Evolutionary conservation across 768 basidiomycete species (phyloP), one percentile per base, ranked within the genome.

Genomic region (Dioszegia hungarica): DNA sequence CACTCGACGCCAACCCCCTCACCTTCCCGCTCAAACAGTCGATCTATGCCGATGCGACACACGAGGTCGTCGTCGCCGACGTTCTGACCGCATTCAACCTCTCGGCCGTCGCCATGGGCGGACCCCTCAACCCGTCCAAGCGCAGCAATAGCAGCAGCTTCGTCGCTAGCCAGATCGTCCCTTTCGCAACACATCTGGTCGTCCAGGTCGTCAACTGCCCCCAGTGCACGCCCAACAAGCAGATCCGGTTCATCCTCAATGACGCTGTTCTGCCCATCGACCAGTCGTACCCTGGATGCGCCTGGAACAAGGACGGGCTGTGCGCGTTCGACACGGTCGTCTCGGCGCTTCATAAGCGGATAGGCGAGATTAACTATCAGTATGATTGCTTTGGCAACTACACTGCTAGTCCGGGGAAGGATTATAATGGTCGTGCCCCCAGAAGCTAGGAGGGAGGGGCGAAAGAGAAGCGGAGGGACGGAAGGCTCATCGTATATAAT

Each of bases 41-140:
- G 14, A 72, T 93, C 31, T 93, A 91, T 57, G 89, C 90, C 6
- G 91, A 94, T 25, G 70, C 70, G 15, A 78, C 77, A 0, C 92
- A 93, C 56, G 91, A 94, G 66, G 88, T 90, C n/a, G 87, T 92
- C 36, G 84, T 92, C 0, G 77, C 90, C n/a, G 87, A 90, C 66
- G 82, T 90, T 33, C 80, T 94, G 31, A 89, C 90, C 5, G 90
- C 90, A 10, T 80, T 95, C 39, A 92, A 92, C 71, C 73, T 95
- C 62, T 83, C 87, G 4, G 85, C 78, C 29, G 83, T 94, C 49
- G 85, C 89, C 25, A 78, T 77, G 19, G 70, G 75, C n/a, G 91
- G 90, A 0, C 88, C 90, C 0, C 78, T 91, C 10, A 88, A 89
- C 0, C 19, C 41, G 19, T 22, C 10, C 20, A 84, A 85, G 54